Percentiles rank a stretch among this genome's conserved stretches.
These are phyloP conservation scores for Emmonsiellopsis sp. DNA, from an alignment of 2,329 filamentous ascomycete species.

Conservation along the genomic window DNA sequence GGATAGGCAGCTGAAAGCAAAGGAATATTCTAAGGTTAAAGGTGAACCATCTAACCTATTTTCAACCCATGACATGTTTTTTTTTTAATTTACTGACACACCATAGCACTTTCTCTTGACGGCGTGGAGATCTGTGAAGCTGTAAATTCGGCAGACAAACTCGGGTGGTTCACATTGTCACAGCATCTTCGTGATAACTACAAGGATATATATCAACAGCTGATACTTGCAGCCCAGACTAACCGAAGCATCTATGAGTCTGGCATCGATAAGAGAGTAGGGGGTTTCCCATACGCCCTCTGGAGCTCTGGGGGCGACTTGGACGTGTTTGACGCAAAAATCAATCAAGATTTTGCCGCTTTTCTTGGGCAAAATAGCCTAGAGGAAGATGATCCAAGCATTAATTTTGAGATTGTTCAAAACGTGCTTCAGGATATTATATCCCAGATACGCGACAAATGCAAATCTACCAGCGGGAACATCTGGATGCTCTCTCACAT, in stretches of 20 bases:
- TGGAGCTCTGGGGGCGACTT: slow-evolving; percentile 5
- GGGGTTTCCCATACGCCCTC: slow-evolving; percentile 4
- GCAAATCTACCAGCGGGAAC: slow-evolving; percentile 2
- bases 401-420: neutral
- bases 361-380: slow-evolving; percentile 2
- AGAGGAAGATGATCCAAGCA: neutral
- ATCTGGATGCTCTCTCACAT: slow-evolving; percentile 11
- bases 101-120: neutral
- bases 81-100: neutral
- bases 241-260: neutral
- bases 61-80: neutral
- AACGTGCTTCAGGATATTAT: neutral
- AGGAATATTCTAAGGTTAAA: neutral
- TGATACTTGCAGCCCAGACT: slow-evolving; percentile 1
- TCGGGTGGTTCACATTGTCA: slow-evolving; percentile 6
- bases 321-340: neutral
- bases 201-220: slow-evolving; percentile 2
- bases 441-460: neutral
- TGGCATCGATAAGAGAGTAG: slow-evolving; percentile 1
- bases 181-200: slow-evolving; percentile 2
- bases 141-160: slow-evolving; percentile 1
- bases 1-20: slow-evolving; percentile 1
- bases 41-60: neutral
- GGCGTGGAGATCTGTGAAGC: slow-evolving; percentile 7
- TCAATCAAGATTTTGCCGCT: neutral